Percentiles rank a stretch among this genome's conserved stretches.
These are phyloP conservation scores for Eucalyptus curtisii DNA, from an alignment of 345 rosid genomes.

Conservation along the genomic window DNA sequence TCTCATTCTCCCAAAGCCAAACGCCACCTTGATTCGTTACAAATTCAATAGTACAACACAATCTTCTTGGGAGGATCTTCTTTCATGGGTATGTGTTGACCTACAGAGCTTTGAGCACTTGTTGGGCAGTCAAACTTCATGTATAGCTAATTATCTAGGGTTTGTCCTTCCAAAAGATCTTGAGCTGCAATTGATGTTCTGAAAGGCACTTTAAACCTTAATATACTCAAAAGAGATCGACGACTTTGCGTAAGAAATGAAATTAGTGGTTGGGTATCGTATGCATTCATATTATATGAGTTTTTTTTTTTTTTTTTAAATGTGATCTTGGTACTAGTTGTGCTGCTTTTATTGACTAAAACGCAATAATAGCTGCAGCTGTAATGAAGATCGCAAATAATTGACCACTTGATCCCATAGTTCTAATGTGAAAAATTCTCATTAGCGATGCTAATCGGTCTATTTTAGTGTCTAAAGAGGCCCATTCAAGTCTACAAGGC, in stretches of 20 bases:
- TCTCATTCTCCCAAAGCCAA: background rate
- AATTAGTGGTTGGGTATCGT: background rate
- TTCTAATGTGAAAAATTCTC: background rate
- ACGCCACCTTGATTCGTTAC: background rate
- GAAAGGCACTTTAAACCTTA: background rate
- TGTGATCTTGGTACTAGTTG: background rate
- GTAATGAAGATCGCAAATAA: background rate
- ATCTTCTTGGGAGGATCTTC: background rate
- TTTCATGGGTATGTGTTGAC: background rate
- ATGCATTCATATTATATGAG: background rate
- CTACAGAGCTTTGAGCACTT: background rate
- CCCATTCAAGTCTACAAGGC: background rate
- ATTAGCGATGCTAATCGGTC: background rate
- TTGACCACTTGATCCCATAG: background rate
- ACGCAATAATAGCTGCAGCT: background rate
- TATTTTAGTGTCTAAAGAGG: background rate
- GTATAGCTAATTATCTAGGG: background rate
- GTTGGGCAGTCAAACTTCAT: background rate
- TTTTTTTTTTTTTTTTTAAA: background rate
- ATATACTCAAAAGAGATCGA: background rate
- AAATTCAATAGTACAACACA: background rate
- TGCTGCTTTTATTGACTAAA: background rate
- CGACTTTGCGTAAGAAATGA: background rate
- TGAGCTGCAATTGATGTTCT: background rate
- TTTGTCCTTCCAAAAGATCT: background rate